Conservation (phyloP, 306 rosid species). For the Medicago lupulina region DNA sequence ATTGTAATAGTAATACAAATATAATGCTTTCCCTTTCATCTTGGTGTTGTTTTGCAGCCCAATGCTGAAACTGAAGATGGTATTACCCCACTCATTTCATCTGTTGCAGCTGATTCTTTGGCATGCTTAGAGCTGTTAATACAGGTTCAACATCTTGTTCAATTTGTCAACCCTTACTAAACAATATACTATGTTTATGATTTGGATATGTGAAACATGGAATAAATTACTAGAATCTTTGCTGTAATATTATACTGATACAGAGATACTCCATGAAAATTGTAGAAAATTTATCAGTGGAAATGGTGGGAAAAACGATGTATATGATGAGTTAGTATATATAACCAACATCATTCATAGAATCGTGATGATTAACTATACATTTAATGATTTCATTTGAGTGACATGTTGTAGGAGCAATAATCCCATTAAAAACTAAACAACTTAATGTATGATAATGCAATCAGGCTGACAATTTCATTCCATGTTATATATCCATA, state of each 20-base stretch:
- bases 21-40: constrained; percentile 22
- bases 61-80: constrained; percentile 90
- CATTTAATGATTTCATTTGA: constrained; percentile 23
- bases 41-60: constrained; percentile 70
- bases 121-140: constrained; percentile 82
- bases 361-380: background rate
- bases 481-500: constrained; percentile 19
- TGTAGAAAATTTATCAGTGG: constrained; percentile 4
- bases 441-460: background rate
- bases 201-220: constrained; percentile 6
- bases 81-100: constrained; percentile 82
- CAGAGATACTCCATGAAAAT: background rate
- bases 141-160: constrained; percentile 63
- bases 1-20: background rate
- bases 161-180: constrained; percentile 21
- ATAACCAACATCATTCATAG: background rate
- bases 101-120: constrained; percentile 92
- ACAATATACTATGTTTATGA: constrained; percentile 7
- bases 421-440: background rate
- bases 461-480: constrained; percentile 2
- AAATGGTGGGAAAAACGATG: constrained; percentile 23
- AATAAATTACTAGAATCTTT: background rate
- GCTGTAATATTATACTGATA: constrained; percentile 1
- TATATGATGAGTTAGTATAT: background rate
- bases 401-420: background rate